Evolutionary conservation across 768 basidiomycete genomes (phyloP).

Genomic region (Mycena olivaceomarginata): DNA sequence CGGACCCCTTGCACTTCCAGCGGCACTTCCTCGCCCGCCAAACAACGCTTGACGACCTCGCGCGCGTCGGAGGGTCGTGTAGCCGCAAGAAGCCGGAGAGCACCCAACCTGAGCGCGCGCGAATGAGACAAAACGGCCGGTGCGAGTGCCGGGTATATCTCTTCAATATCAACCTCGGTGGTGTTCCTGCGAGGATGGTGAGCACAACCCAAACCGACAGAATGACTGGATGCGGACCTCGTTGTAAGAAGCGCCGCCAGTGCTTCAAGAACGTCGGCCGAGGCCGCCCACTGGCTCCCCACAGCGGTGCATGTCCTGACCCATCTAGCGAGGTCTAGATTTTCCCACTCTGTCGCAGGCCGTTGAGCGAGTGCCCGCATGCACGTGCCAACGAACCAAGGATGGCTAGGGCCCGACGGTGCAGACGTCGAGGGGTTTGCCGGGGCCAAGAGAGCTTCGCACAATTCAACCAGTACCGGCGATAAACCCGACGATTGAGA

Average conservation of each 20-base stretch:
- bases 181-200: constrained; percentile 47
- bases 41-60: constrained; percentile 78
- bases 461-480: constrained; percentile 63
- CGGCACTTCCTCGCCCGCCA: constrained; percentile 88
- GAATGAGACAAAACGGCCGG: constrained; percentile 84
- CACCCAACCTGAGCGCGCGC: constrained; percentile 75
- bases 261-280: constrained; percentile 72
- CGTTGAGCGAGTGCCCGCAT: constrained; percentile 71
- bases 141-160: constrained; percentile 72
- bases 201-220: not conserved
- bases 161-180: constrained; percentile 61
- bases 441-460: constrained; percentile 62
- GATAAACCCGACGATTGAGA: constrained; percentile 61
- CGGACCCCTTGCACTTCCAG: constrained; percentile 88
- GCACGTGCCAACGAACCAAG: constrained; percentile 79
- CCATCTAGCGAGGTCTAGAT: constrained; percentile 72
- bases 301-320: constrained; percentile 57
- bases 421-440: constrained; percentile 47
- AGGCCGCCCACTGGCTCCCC: constrained; percentile 73
- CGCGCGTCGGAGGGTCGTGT: constrained; percentile 64
- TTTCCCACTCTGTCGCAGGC: constrained; percentile 66
- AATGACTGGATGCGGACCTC: constrained; percentile 58
- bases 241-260: constrained; percentile 68
- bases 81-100: constrained; percentile 79
- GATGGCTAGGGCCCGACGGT: constrained; percentile 60